These are phyloP conservation scores for Puccinia hordei DNA, from an alignment of 1,284 basidiomycete species.

Conservation along the genomic window DNA sequence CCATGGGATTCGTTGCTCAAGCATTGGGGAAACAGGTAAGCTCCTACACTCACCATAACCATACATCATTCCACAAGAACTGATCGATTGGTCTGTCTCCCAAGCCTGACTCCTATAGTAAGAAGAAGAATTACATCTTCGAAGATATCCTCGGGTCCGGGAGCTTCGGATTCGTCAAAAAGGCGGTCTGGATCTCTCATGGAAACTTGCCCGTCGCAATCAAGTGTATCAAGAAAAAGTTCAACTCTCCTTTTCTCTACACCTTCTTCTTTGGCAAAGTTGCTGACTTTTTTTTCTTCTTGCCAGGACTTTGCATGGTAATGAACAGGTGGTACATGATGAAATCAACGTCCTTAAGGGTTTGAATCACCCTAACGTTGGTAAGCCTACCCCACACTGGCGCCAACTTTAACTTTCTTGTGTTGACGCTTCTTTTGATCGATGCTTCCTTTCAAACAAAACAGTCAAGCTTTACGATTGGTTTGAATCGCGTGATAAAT, in stretches of 20 bases:
- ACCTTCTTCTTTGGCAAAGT: background rate
- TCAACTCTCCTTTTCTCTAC: constrained; percentile 53
- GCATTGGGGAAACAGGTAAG: background rate
- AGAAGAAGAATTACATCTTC: constrained; percentile 55
- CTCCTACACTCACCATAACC: background rate
- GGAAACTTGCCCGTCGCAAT: constrained; percentile 59
- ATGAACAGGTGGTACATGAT: constrained; percentile 78
- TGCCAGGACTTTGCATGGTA: constrained; percentile 74
- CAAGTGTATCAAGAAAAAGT: constrained; percentile 75
- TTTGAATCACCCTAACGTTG: constrained; percentile 84
- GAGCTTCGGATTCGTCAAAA: constrained; percentile 64
- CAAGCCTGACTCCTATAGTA: constrained; percentile 54
- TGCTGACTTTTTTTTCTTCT: constrained; percentile 57
- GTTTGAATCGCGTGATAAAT: constrained; percentile 83
- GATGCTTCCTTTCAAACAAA: constrained; percentile 43
- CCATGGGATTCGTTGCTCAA: background rate
- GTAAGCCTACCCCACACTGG: constrained; percentile 56
- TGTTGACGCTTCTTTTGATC: constrained; percentile 56
- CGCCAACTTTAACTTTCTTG: background rate
- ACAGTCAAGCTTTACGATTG: constrained; percentile 88
- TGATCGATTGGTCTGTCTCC: background rate
- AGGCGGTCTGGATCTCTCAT: constrained; percentile 68
- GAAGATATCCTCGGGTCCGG: constrained; percentile 75
- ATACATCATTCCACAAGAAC: background rate
- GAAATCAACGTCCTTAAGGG: constrained; percentile 88